Percentiles rank a stretch among this genome's conserved stretches.
phyloP scores from a whole-genome alignment of 768 basidiomycete genomes.

The Mrakia frigida region DNA sequence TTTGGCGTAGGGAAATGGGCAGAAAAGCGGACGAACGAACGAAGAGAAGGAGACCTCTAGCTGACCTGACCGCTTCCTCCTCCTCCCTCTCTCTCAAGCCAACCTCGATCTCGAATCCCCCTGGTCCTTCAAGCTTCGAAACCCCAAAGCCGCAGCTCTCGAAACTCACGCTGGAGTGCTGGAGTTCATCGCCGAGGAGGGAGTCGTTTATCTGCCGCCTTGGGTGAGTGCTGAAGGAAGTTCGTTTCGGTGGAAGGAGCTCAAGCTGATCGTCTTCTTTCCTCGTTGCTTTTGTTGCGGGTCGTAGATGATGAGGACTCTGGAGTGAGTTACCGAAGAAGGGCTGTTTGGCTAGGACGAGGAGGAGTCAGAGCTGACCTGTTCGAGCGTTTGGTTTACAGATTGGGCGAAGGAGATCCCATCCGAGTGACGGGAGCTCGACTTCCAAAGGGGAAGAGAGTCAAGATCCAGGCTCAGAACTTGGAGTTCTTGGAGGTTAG shows the following conservation, averaged over 20 bases:
- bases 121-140: constrained; percentile 94
- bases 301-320: constrained; percentile 34
- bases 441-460: constrained; percentile 85
- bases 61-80: background rate
- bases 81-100: constrained; percentile 45
- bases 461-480: constrained; percentile 94
- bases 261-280: background rate
- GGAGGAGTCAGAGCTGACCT: background rate
- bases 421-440: constrained; percentile 85
- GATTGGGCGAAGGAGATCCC: constrained; percentile 84
- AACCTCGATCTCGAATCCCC: constrained; percentile 81
- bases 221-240: too few relatives aligned
- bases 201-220: constrained; percentile 86
- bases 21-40: background rate
- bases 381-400: background rate
- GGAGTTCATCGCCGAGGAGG: constrained; percentile 97
- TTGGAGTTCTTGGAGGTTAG: constrained; percentile 94
- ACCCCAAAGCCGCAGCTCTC: constrained; percentile 78
- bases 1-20: background rate
- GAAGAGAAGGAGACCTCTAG: background rate
- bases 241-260: constrained; percentile 2
- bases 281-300: background rate
- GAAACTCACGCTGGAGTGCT: constrained; percentile 91
- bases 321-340: constrained; percentile 14
- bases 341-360: background rate